Conservation (phyloP, 176 grass and related monocot genomes). For the Ensete ventricosum region DNA sequence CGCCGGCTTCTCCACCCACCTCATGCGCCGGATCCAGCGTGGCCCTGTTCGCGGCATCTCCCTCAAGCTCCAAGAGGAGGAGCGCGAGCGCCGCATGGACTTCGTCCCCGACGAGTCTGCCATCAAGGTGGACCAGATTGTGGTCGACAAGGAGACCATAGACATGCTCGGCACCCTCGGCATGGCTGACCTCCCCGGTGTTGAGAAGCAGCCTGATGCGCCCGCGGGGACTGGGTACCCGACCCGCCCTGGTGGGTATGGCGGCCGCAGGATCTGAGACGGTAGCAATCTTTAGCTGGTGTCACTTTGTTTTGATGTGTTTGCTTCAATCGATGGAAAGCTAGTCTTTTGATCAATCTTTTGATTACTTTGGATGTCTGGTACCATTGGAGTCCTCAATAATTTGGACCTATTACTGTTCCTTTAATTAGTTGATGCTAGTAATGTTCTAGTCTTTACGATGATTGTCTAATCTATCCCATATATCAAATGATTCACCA, state of each 20-base stretch:
- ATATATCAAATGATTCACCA: not conserved
- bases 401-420: not conserved
- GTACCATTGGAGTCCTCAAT: not conserved
- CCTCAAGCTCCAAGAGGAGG: constrained; percentile 93
- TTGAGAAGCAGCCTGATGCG: constrained; percentile 45
- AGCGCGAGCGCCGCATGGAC: constrained; percentile 88
- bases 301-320: not conserved
- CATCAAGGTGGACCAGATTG: constrained; percentile 66
- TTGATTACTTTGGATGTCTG: not conserved
- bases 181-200: constrained; percentile 73
- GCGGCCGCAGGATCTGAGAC: constrained; percentile 4
- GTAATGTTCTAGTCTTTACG: not conserved
- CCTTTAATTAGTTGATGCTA: not conserved
- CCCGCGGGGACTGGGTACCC: constrained; percentile 18
- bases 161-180: constrained; percentile 75
- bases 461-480: not conserved
- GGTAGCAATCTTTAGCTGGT: not conserved
- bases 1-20: constrained; percentile 74
- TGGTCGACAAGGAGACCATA: constrained; percentile 82
- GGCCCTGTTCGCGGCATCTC: constrained; percentile 84
- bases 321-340: not conserved
- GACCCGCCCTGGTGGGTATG: constrained; percentile 31
- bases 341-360: not conserved
- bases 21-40: constrained; percentile 92
- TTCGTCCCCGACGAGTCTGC: constrained; percentile 86